Evolutionary conservation across 2,329 filamentous ascomycete species (phyloP), one percentile per base, ranked within the genome.

Genomic region (Cadophora malorum): DNA sequence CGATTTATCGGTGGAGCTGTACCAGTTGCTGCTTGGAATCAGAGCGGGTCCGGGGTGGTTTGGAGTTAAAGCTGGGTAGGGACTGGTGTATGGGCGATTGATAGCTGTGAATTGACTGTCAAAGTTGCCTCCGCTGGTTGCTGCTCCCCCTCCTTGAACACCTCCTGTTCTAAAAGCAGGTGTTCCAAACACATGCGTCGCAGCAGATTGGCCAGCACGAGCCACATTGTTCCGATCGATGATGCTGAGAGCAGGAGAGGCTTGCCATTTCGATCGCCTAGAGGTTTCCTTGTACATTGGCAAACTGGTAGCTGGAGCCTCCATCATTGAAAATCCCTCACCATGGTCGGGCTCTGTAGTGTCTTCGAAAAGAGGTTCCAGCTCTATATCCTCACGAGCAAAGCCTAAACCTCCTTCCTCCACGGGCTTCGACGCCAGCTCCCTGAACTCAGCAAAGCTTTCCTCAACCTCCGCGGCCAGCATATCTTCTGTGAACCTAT

Each of bases 81-180:
- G 56, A 45, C 33, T 59, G 35, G 23, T 14, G 12, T 59, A 41
- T 45, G 56, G 35, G n/a, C 14, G n/a, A 35, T 59, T 59, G 56
- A 59, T 59, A 10, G 35, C 21, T 16, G 56, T 59, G 21, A 59
- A 59, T 23, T 59, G 35, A 3, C 25, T 59, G 12, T 21, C 21
- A 5, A 23, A 5, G 33, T 25, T 25, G 21, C n/a, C 1, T 45
- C 19, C 28, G 28, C 28, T n/a, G 23, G 21, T 19, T 25, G 2
- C 35, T 25, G 9, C 3, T 25, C 12, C 10, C 7, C 45, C 35
- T 23, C 1, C 35, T 19, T 59, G 35, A 14, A 19, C 14, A 9
- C 8, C 35, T 14, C 8, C 14, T 10, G 21, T 45, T 14, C 35
- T 14, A 38, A 38, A 38, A 38, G 35, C 35, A 38, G 35, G 23